These are phyloP conservation scores for Brassica cretica DNA, from an alignment of 345 rosid genomes.

Conservation along the genomic window DNA sequence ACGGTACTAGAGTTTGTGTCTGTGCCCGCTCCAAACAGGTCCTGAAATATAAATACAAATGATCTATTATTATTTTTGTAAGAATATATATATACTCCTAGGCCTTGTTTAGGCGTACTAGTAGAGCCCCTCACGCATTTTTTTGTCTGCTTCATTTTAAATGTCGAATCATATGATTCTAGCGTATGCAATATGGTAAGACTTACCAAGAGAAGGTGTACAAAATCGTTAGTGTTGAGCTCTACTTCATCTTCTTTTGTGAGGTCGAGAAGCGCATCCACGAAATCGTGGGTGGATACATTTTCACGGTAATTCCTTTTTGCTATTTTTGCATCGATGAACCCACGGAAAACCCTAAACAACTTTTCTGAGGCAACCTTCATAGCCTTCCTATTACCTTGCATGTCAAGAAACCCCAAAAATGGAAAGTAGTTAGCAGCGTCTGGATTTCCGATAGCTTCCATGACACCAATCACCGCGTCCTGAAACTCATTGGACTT, in stretches of 20 bases:
- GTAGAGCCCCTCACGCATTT: not conserved
- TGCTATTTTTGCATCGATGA: constrained; percentile 21
- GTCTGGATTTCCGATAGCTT: constrained; percentile 47
- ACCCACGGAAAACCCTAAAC: constrained; percentile 34
- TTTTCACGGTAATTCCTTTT: not conserved
- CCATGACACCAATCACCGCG: constrained; percentile 38
- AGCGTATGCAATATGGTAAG: not conserved
- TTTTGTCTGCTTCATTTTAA: not conserved
- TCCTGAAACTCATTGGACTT: constrained; percentile 37
- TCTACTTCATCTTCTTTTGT: constrained; percentile 30
- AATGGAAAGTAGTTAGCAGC: constrained; percentile 51
- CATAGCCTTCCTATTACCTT: constrained; percentile 35
- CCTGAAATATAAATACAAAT: constrained; percentile 32
- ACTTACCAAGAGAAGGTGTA: constrained; percentile 43
- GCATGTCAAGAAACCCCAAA: constrained; percentile 47
- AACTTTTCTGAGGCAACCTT: constrained; percentile 8
- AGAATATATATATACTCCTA: not conserved
- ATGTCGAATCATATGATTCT: not conserved
- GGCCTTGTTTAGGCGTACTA: not conserved
- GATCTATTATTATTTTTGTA: not conserved
- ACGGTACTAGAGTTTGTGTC: constrained; percentile 47
- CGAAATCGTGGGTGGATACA: constrained; percentile 28
- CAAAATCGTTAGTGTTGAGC: constrained; percentile 26
- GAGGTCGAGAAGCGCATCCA: constrained; percentile 41
- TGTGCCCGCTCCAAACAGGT: constrained; percentile 45